Percentiles rank a stretch among this genome's conserved stretches.
phyloP scores from a whole-genome alignment of 2,329 filamentous ascomycete species.

The Tympanopsis confertula region DNA sequence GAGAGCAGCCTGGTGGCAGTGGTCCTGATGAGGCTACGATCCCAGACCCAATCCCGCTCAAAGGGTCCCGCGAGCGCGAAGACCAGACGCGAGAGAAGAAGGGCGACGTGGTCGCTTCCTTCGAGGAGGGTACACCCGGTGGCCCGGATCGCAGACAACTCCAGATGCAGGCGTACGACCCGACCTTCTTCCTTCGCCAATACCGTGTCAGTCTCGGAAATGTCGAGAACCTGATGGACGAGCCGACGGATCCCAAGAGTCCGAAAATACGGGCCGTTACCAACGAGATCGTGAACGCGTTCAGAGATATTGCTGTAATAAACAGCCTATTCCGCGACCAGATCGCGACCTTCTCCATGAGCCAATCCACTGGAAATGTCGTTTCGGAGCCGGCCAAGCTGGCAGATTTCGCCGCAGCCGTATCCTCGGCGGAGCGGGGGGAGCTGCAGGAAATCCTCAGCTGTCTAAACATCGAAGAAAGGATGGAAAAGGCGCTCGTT shows the following conservation, averaged over 20 bases:
- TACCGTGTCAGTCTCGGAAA: slow-evolving; percentile 90
- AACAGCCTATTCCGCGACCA: slow-evolving; percentile 95
- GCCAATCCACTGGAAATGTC: slow-evolving; percentile 86
- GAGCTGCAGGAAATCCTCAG: slow-evolving; percentile 88
- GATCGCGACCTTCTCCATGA: slow-evolving; percentile 93
- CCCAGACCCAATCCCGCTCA: slow-evolving; percentile 48
- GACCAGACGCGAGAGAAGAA: slow-evolving; percentile 54
- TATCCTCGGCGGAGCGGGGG: slow-evolving; percentile 79
- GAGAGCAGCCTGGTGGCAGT: slow-evolving; percentile 38
- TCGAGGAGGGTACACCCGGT: slow-evolving; percentile 69
- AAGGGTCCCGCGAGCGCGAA: slow-evolving; percentile 28
- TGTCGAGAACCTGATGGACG: slow-evolving; percentile 82
- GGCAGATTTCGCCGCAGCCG: slow-evolving; percentile 91
- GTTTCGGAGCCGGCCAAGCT: slow-evolving; percentile 89
- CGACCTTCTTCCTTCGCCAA: slow-evolving; percentile 80
- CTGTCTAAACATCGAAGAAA: slow-evolving; percentile 79
- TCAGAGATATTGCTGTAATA: slow-evolving; percentile 89
- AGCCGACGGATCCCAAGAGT: slow-evolving; percentile 82
- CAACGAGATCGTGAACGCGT: slow-evolving; percentile 96
- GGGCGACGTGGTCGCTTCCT: slow-evolving; percentile 92
- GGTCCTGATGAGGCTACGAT: slow-evolving; percentile 30
- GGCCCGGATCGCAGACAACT: slow-evolving; percentile 40
- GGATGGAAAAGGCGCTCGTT: slow-evolving; percentile 80
- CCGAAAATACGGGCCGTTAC: slow-evolving; percentile 81
- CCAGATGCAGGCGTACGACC: slow-evolving; percentile 56